Evolutionary conservation across 164 flowering plant species (phyloP).

Genomic region (Annona cherimola): DNA sequence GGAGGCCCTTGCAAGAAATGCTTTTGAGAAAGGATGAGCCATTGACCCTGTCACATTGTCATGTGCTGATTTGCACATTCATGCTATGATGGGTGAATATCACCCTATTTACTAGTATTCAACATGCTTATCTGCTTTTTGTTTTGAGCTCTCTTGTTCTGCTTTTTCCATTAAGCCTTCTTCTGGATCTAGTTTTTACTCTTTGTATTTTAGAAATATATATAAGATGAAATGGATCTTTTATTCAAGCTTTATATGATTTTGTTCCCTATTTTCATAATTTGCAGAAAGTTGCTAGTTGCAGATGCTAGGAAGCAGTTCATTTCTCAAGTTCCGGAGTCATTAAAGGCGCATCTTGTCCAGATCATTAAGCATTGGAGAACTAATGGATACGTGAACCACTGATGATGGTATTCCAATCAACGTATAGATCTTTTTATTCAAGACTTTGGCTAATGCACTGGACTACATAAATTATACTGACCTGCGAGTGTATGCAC

Average conservation of each 20-base stretch:
- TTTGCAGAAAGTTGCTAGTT: constrained; percentile 58
- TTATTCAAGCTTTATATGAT: neutral
- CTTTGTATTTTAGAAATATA: neutral
- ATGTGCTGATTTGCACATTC: too few species aligned
- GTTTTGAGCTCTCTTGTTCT: neutral
- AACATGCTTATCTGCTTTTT: neutral
- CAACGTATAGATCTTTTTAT: neutral
- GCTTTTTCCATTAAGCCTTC: neutral
- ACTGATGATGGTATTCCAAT: constrained; percentile 18
- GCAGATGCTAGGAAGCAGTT: constrained; percentile 48
- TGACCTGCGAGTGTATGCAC: neutral
- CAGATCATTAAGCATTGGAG: constrained; percentile 34
- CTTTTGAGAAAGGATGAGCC: too few species aligned
- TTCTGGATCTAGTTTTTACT: neutral
- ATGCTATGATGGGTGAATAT: too few species aligned
- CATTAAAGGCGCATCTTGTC: constrained; percentile 57
- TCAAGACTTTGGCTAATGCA: neutral
- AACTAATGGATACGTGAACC: constrained; percentile 20
- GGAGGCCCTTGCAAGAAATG: too few species aligned
- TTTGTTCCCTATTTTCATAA: neutral
- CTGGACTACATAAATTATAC: neutral
- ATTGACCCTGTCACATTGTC: too few species aligned
- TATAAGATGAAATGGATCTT: neutral
- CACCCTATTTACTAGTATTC: too few species aligned
- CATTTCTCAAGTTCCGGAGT: constrained; percentile 57